Base-by-base conservation (phyloP, 352 stramenopile species). In the Globisporangium alternatum region DNA sequence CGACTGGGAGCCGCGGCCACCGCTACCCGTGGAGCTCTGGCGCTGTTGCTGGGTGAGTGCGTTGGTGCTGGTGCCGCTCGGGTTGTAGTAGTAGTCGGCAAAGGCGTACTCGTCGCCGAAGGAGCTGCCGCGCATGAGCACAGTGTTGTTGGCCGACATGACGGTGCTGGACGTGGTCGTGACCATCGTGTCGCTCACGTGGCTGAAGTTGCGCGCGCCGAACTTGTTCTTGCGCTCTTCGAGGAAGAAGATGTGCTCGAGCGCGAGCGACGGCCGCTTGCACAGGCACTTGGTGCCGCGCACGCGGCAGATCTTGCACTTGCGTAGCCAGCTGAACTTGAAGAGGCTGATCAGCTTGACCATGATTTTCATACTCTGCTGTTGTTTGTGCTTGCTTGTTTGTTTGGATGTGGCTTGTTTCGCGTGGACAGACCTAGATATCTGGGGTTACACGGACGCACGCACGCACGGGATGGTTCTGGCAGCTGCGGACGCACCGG, bases 161-260 rank as follows among this genome's bases (percentile, higher is more conserved):
- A 64, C 21, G 5, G 60, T 63, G 44, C 49, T 66, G 17, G 45
- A 58, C 28, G 69, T 61, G 56, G 69, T 68, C 28, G 78, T 78
- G 65, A 84, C 70, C 59, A 76, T 76, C 17, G 81, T 86, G 70
- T 92, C 81, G 69, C 80, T 90, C 55, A 92, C 76, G 66, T 92
- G 83, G 67, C 74, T 87, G 62, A 92, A 92, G 71, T 92, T 92
- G 64, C 83, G 81, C 39, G 70, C 79, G 67, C 81, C 78, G 43
- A 77, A 83, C 69, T 88, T 89, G 70, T 92, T 90, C 77, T 92
- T 92, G 62, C 83, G 79, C 67, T 89, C 83, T 64, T 92, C 83
- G 35, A 90, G 76, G 72, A 85, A 90, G 68, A 91, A 89, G 53
- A 92, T 92, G 60, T 90, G 83, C 61, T 92, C 81, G 19, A 92